These are phyloP conservation scores for Sarocladium oryzae DNA, from an alignment of 2,329 filamentous ascomycete species.

Conservation along the genomic window DNA sequence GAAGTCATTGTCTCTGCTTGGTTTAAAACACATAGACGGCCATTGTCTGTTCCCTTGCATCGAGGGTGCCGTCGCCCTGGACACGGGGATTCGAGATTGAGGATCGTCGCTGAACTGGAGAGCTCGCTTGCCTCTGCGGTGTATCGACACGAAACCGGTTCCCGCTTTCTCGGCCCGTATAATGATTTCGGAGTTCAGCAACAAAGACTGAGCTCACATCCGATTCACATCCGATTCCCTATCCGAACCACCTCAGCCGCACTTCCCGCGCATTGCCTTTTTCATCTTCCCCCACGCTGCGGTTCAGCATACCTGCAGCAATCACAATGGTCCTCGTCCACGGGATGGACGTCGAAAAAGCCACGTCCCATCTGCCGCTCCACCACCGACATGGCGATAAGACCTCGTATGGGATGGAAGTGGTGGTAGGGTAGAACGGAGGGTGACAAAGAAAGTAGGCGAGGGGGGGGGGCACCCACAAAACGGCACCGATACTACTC, in stretches of 20 bases:
- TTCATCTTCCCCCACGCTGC: neutral
- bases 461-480: neutral
- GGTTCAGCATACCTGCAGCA: neutral
- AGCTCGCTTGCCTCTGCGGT: neutral
- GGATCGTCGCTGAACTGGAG: neutral
- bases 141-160: neutral
- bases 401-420: too few relatives aligned
- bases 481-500: neutral
- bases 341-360: neutral
- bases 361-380: neutral
- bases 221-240: neutral
- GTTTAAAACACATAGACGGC: neutral
- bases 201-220: neutral
- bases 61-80: slow-evolving; percentile 4
- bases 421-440: too few relatives aligned
- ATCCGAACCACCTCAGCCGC: slow-evolving; percentile 2
- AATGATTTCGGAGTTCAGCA: too few relatives aligned
- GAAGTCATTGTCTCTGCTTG: slow-evolving; percentile 3
- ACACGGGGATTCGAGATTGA: neutral
- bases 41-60: slow-evolving; percentile 3
- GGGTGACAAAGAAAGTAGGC: too few relatives aligned
- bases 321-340: neutral
- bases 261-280: neutral
- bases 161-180: too few relatives aligned
- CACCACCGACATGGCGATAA: neutral